Percentiles rank a stretch among this genome's conserved stretches.
phyloP scores from a whole-genome alignment of 306 rosid species.

The Pyrus bretschneideri region DNA sequence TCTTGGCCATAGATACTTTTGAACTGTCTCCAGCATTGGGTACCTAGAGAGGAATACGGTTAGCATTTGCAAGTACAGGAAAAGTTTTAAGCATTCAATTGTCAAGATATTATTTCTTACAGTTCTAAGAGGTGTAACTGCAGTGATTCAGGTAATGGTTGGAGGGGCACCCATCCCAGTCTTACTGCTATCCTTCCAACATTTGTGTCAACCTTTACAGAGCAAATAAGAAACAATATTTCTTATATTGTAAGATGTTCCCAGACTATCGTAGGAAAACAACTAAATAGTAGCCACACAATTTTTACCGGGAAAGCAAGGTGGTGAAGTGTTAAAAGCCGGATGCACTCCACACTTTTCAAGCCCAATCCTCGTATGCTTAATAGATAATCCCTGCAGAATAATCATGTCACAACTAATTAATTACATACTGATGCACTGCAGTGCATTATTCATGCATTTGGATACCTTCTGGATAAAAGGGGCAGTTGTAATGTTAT shows the following conservation, averaged over 20 bases:
- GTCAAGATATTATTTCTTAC: slow-evolving; percentile 38
- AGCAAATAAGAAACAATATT: slow-evolving; percentile 13
- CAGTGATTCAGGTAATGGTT: slow-evolving; percentile 84
- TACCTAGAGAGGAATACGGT: slow-evolving; percentile 49
- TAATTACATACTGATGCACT: neutral
- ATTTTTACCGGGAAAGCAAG: slow-evolving; percentile 90
- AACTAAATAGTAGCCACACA: slow-evolving; percentile 12
- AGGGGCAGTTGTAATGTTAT: neutral
- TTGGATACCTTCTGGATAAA: neutral
- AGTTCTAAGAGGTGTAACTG: slow-evolving; percentile 84
- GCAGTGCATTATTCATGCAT: slow-evolving; percentile 11
- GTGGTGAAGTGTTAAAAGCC: slow-evolving; percentile 85
- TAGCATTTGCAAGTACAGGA: slow-evolving; percentile 16
- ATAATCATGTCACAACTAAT: slow-evolving; percentile 6
- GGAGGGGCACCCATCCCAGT: slow-evolving; percentile 98
- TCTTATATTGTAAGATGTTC: slow-evolving; percentile 8
- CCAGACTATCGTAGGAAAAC: slow-evolving; percentile 1
- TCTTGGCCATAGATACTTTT: slow-evolving; percentile 98
- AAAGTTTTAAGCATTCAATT: neutral
- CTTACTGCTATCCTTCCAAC: slow-evolving; percentile 98
- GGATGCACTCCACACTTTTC: slow-evolving; percentile 93
- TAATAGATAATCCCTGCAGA: slow-evolving; percentile 73
- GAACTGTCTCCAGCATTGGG: slow-evolving; percentile 82
- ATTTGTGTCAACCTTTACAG: slow-evolving; percentile 84
- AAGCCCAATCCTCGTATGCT: slow-evolving; percentile 86